Conservation (phyloP, 2,329 filamentous ascomycete genomes). For the Epichloe festucae region DNA sequence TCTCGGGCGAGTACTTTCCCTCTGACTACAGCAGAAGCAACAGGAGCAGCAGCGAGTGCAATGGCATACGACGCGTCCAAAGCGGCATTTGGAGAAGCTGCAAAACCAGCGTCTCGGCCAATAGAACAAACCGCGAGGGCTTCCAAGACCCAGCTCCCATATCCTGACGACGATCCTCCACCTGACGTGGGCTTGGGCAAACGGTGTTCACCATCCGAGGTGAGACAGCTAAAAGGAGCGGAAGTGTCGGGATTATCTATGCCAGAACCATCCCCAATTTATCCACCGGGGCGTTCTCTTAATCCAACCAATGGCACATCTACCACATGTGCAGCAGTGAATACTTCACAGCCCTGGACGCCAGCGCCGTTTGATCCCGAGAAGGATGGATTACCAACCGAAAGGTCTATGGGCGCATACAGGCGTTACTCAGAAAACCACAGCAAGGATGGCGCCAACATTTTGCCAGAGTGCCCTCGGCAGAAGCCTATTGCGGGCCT, state of each 20-base stretch:
- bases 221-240: slow-evolving; percentile 1
- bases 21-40: slow-evolving; percentile 18
- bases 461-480: slow-evolving; percentile 57
- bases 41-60: slow-evolving; percentile 7
- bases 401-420: slow-evolving; percentile 33
- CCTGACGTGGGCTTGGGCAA: slow-evolving; percentile 11
- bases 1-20: slow-evolving; percentile 22
- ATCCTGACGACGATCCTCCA: slow-evolving; percentile 24
- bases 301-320: neutral
- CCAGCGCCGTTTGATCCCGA: slow-evolving; percentile 31
- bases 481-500: slow-evolving; percentile 47
- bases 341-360: slow-evolving; percentile 28
- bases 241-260: slow-evolving; percentile 11
- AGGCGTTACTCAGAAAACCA: slow-evolving; percentile 38
- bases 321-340: slow-evolving; percentile 2
- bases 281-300: neutral
- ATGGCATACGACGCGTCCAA: neutral
- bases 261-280: slow-evolving; percentile 8
- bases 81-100: neutral
- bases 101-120: slow-evolving; percentile 10
- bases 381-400: slow-evolving; percentile 19
- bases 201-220: slow-evolving; percentile 3
- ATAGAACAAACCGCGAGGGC: slow-evolving; percentile 9
- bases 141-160: slow-evolving; percentile 19
- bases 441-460: slow-evolving; percentile 14